Evolutionary conservation across 2,329 filamentous ascomycete genomes (phyloP).

Genomic region (Knoxdaviesia capensis): DNA sequence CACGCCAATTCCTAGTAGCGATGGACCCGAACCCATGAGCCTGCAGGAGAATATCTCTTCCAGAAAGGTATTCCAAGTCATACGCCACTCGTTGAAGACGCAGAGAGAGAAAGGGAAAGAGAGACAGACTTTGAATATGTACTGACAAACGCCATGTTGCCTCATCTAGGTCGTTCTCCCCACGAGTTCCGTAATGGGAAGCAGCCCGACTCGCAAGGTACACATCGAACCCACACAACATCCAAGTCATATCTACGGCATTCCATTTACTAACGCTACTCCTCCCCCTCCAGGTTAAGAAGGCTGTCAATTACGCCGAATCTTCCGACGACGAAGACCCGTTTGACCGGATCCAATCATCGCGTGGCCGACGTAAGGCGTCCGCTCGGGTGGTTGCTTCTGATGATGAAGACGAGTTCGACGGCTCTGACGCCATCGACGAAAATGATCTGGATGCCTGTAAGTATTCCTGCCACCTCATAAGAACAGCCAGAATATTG

Average conservation of each 20-base stretch:
- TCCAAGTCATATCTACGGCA: background rate
- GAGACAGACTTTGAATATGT: too few species aligned
- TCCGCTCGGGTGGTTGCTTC: slow-evolving; percentile 41
- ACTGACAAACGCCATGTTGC: background rate
- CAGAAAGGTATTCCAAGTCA: slow-evolving; percentile 2
- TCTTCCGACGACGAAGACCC: slow-evolving; percentile 58
- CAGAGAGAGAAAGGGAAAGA: too few species aligned
- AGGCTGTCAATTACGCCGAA: slow-evolving; percentile 61
- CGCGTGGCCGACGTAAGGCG: slow-evolving; percentile 17
- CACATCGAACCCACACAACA: background rate
- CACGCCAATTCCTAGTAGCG: slow-evolving; percentile 67
- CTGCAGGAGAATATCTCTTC: slow-evolving; percentile 43
- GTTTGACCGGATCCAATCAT: slow-evolving; percentile 4
- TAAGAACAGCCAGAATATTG: background rate
- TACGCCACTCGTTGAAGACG: too few species aligned
- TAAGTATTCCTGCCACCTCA: too few species aligned
- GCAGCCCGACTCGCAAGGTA: slow-evolving; percentile 70
- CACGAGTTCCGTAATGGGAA: slow-evolving; percentile 23
- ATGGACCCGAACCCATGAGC: slow-evolving; percentile 45
- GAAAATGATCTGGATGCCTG: too few species aligned
- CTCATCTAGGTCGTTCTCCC: slow-evolving; percentile 2
- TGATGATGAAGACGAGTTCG: slow-evolving; percentile 54
- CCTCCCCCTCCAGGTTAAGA: slow-evolving; percentile 21
- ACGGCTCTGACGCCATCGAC: slow-evolving; percentile 37
- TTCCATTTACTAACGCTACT: background rate